phyloP scores from a whole-genome alignment of 352 stramenopile genomes.

The Phytophthora pinifolia region DNA sequence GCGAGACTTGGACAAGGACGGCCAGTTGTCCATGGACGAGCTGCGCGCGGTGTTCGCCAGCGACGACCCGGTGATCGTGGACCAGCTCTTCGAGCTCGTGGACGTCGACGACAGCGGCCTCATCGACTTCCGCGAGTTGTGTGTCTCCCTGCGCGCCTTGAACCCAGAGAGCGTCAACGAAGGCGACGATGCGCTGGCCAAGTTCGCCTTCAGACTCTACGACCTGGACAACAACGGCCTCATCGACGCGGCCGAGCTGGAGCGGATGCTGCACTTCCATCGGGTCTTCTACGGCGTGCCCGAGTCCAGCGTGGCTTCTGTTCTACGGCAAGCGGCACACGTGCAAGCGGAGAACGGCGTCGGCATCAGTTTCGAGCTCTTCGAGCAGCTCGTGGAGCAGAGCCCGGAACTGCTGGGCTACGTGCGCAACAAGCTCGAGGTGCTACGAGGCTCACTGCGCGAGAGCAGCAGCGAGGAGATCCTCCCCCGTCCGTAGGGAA shows the following conservation, averaged over 20 bases:
- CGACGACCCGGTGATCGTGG: slow-evolving; percentile 50
- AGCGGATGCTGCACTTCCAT: slow-evolving; percentile 52
- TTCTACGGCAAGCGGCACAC: slow-evolving; percentile 27
- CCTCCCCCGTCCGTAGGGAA: slow-evolving; percentile 8
- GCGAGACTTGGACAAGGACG: slow-evolving; percentile 59
- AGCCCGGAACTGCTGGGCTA: slow-evolving; percentile 50
- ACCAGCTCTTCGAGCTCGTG: slow-evolving; percentile 60
- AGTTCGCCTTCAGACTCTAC: slow-evolving; percentile 67
- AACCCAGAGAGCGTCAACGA: slow-evolving; percentile 40
- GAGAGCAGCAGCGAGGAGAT: slow-evolving; percentile 23
- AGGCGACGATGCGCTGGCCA: slow-evolving; percentile 39
- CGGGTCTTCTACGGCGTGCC: slow-evolving; percentile 49
- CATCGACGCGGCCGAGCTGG: slow-evolving; percentile 50
- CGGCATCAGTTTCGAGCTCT: slow-evolving; percentile 42
- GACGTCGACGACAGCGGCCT: slow-evolving; percentile 59
- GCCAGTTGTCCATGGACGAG: slow-evolving; percentile 66
- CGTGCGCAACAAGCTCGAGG: slow-evolving; percentile 50
- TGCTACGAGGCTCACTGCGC: slow-evolving; percentile 49
- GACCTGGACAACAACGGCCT: slow-evolving; percentile 60
- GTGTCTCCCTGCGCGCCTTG: slow-evolving; percentile 52
- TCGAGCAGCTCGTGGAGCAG: slow-evolving; percentile 39
- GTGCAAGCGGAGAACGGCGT: slow-evolving; percentile 12
- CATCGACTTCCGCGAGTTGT: slow-evolving; percentile 78
- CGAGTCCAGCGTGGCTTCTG: slow-evolving; percentile 26
- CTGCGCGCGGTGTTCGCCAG: slow-evolving; percentile 47